phyloP scores from a whole-genome alignment of 768 basidiomycete genomes.

The Leccinum disarticulatum region DNA sequence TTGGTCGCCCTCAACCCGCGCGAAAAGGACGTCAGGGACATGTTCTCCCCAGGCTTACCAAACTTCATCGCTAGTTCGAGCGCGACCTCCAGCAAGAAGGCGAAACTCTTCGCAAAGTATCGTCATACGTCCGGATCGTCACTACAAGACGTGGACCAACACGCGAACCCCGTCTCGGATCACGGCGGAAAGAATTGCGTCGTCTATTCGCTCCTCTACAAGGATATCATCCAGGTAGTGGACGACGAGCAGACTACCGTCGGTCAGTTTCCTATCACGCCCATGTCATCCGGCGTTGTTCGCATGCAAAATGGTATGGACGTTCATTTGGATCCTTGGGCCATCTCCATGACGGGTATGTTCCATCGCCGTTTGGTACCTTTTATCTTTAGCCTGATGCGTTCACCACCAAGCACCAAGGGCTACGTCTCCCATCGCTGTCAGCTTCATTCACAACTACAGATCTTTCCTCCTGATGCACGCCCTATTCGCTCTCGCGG shows the following conservation, averaged over 20 bases:
- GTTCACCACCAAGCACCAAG: conserved; percentile 7
- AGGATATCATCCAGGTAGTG: conserved; percentile 6
- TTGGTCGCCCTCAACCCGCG: conserved; percentile 5
- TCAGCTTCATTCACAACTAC: conserved; percentile 21
- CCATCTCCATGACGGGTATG: conserved; percentile 10
- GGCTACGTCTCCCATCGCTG: conserved; percentile 18
- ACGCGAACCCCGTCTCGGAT: conserved; percentile 13
- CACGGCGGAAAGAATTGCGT: conserved; percentile 23
- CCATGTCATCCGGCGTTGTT: conserved; percentile 18
- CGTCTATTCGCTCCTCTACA: conserved; percentile 20
- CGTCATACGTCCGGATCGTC: conserved; percentile 5
- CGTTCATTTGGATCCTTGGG: conserved; percentile 16
- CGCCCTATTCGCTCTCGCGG: conserved; percentile 22
- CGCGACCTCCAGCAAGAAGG: conserved; percentile 17
- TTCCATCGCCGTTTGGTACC: not conserved
- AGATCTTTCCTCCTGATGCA: conserved; percentile 23
- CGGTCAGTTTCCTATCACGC: conserved; percentile 6
- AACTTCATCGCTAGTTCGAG: conserved; percentile 20
- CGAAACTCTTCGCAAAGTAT: conserved; percentile 24
- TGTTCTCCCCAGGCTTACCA: conserved; percentile 26
- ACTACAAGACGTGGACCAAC: conserved; percentile 12
- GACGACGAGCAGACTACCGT: conserved; percentile 1
- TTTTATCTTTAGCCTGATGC: not conserved
- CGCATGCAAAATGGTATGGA: conserved; percentile 19
- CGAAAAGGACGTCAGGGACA: conserved; percentile 17